Evolutionary conservation across 345 rosid species (phyloP).

Genomic region (Reutealis trisperma): DNA sequence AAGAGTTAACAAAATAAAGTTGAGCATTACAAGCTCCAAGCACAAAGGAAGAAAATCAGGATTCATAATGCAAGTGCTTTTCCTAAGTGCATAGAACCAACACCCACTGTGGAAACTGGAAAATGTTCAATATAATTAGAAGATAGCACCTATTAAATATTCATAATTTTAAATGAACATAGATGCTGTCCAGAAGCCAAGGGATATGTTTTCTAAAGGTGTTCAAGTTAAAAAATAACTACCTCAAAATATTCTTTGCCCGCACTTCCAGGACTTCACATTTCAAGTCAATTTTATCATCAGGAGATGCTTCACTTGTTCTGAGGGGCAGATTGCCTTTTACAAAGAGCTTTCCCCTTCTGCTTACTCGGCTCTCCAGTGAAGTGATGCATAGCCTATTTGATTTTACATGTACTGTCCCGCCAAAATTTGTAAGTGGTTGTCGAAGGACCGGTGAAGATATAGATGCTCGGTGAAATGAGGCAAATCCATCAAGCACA

Average conservation of each 20-base stretch:
- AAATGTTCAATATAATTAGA: not conserved
- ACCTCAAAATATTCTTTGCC: slow-evolving; percentile 92
- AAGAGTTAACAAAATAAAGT: not conserved
- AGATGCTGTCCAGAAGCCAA: not conserved
- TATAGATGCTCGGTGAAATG: slow-evolving; percentile 88
- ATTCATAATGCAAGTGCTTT: not conserved
- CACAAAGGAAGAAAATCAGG: not conserved
- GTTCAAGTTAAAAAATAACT: slow-evolving; percentile 11
- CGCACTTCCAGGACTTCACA: slow-evolving; percentile 95
- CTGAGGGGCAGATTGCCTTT: slow-evolving; percentile 88
- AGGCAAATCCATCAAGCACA: slow-evolving; percentile 83
- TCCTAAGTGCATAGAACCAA: not conserved
- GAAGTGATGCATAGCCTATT: slow-evolving; percentile 79
- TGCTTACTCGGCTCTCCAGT: slow-evolving; percentile 84
- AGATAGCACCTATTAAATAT: not conserved
- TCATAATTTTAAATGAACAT: not conserved
- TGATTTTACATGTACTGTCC: slow-evolving; percentile 81
- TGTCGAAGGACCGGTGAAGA: slow-evolving; percentile 82
- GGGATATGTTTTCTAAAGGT: slow-evolving; percentile 3
- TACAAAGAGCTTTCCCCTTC: slow-evolving; percentile 84
- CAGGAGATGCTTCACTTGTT: slow-evolving; percentile 69
- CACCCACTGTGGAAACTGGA: slow-evolving; percentile 8
- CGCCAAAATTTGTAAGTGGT: slow-evolving; percentile 91
- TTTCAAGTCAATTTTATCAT: slow-evolving; percentile 86
- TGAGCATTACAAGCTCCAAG: not conserved